A percentile compares a stretch with the other conserved stretches of the same genome.
phyloP scores from a whole-genome alignment of 306 rosid species.

The Castanospermum australe region DNA sequence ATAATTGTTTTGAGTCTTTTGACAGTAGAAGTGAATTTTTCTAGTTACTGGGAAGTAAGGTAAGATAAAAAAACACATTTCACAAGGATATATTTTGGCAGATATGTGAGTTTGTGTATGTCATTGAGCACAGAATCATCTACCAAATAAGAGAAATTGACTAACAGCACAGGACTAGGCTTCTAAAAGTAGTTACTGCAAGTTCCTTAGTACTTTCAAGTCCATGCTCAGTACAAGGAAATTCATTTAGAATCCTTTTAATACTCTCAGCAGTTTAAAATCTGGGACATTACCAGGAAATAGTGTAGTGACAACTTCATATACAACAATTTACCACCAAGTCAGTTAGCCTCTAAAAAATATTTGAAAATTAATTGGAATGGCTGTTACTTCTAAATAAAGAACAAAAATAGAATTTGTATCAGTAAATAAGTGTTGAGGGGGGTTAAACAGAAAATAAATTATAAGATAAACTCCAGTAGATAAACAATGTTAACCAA shows the following conservation, averaged over 20 bases:
- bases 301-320: neutral
- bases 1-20: neutral
- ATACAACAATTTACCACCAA: neutral
- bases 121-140: neutral
- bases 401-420: neutral
- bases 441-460: slow-evolving; percentile 1
- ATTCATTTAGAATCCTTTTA: neutral
- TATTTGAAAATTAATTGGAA: neutral
- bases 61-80: neutral
- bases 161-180: neutral
- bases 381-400: neutral
- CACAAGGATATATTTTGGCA: neutral
- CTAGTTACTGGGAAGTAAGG: slow-evolving; percentile 2
- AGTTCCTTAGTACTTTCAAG: neutral
- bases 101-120: neutral
- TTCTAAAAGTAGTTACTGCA: neutral
- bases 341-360: neutral
- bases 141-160: slow-evolving; percentile 19
- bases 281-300: neutral
- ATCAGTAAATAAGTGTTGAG: neutral
- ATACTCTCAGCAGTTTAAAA: neutral
- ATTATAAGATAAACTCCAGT: neutral
- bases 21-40: neutral
- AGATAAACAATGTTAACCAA: neutral
- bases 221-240: slow-evolving; percentile 8